Conservation (phyloP, 2,329 filamentous ascomycete species). For the Cladosporium sp. region DNA sequence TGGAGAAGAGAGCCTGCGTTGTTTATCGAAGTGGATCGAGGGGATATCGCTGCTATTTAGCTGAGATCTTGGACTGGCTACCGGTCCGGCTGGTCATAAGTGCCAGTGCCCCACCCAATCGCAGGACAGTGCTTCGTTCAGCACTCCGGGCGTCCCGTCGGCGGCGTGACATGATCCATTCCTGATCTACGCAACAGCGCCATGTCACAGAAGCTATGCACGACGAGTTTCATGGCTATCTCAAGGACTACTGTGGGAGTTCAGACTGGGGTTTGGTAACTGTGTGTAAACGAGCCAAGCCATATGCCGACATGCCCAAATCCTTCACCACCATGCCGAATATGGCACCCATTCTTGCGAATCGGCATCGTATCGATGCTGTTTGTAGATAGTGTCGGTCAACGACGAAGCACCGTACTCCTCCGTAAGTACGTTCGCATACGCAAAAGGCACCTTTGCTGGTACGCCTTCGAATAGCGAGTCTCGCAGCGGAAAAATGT, state of each 20-base stretch:
- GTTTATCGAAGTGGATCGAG: not conserved
- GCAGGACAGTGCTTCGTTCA: not conserved
- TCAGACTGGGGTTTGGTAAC: too few relatives aligned
- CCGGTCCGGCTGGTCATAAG: not conserved
- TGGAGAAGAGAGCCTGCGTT: too few relatives aligned
- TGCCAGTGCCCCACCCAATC: not conserved
- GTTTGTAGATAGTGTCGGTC: slow-evolving; percentile 48
- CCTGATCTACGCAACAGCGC: too few relatives aligned
- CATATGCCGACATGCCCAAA: too few relatives aligned
- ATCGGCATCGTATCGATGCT: slow-evolving; percentile 63
- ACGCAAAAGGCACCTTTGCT: slow-evolving; percentile 58
- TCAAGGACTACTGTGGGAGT: too few relatives aligned
- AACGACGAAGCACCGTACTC: slow-evolving; percentile 53
- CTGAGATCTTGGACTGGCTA: too few relatives aligned
- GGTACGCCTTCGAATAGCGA: slow-evolving; percentile 52
- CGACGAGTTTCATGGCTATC: too few relatives aligned
- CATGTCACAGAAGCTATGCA: too few relatives aligned
- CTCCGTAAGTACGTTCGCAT: slow-evolving; percentile 53
- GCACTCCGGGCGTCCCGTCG: too few relatives aligned
- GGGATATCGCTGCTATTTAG: not conserved
- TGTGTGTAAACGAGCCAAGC: too few relatives aligned
- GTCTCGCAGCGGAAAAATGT: slow-evolving; percentile 59
- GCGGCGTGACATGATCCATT: too few relatives aligned
- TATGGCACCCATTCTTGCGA: slow-evolving; percentile 40
- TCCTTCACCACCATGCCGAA: too few relatives aligned